These are phyloP conservation scores for Kwoniella botswanensis DNA, from an alignment of 768 basidiomycete genomes.

Conservation along the genomic window DNA sequence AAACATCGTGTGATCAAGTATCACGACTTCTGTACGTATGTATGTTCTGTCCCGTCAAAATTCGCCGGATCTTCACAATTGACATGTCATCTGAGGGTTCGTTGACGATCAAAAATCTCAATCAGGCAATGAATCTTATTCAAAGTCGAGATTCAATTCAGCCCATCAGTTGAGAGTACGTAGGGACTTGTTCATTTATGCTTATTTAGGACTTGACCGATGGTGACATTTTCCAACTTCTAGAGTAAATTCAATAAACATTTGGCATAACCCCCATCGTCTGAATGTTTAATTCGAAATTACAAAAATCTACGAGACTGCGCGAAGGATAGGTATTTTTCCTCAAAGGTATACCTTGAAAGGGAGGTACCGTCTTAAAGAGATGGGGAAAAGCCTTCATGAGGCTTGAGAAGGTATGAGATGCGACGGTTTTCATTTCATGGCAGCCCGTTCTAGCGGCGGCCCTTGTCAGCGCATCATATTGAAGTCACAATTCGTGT, in stretches of 20 bases:
- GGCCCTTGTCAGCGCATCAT: background rate
- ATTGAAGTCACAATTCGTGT: background rate
- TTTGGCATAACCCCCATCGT: background rate
- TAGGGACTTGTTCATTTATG: background rate
- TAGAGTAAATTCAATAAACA: background rate
- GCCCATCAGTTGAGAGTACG: background rate
- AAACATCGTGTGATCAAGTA: background rate
- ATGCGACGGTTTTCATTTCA: background rate
- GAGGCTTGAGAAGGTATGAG: background rate
- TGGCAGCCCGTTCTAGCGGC: background rate
- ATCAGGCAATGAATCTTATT: background rate
- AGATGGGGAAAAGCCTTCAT: background rate
- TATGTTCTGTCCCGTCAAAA: background rate
- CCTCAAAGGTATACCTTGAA: slow-evolving; percentile 8
- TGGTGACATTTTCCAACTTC: background rate
- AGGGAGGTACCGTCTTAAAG: background rate
- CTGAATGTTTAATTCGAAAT: background rate
- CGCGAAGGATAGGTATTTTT: background rate
- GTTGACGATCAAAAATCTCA: background rate
- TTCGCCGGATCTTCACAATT: background rate
- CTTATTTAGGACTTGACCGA: slow-evolving; percentile 14
- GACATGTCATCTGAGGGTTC: background rate
- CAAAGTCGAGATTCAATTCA: background rate
- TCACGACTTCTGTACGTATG: background rate
- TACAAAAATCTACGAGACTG: background rate